These are phyloP conservation scores for Phytophthora pisi DNA, from an alignment of 352 stramenopile species.

Conservation along the genomic window DNA sequence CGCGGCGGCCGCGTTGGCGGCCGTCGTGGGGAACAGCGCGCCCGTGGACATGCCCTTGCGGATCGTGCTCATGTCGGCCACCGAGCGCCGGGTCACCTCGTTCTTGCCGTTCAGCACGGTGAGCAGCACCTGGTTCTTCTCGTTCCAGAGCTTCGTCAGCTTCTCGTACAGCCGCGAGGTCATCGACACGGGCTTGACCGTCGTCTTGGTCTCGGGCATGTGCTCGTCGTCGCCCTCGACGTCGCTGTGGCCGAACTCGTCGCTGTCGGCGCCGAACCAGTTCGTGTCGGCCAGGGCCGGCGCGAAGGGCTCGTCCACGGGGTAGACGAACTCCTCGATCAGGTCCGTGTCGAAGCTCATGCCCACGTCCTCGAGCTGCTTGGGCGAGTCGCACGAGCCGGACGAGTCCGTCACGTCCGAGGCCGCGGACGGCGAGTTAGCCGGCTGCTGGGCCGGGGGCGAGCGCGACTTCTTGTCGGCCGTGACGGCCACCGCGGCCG, in stretches of 20 bases:
- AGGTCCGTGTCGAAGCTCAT: constrained; percentile 67
- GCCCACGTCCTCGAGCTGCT: constrained; percentile 51
- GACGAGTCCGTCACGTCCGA: constrained; percentile 77
- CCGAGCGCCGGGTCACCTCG: constrained; percentile 67
- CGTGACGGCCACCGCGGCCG: constrained; percentile 37
- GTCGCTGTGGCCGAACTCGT: constrained; percentile 66
- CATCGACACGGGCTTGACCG: constrained; percentile 53
- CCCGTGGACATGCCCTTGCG: constrained; percentile 68
- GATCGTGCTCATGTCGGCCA: constrained; percentile 86
- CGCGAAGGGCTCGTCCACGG: constrained; percentile 79
- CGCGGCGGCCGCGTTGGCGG: constrained; percentile 29
- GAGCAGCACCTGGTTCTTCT: constrained; percentile 87
- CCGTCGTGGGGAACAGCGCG: constrained; percentile 67
- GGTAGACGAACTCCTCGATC: constrained; percentile 85
- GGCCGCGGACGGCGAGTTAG: constrained; percentile 61
- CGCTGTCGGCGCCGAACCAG: constrained; percentile 62
- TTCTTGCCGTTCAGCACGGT: constrained; percentile 78
- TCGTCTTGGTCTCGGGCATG: constrained; percentile 31
- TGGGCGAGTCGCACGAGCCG: constrained; percentile 59
- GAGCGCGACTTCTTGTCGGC: constrained; percentile 39
- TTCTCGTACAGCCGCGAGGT: constrained; percentile 79
- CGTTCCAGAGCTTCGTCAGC: constrained; percentile 80
- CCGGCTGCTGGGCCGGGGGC: constrained; percentile 15
- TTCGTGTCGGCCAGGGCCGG: constrained; percentile 60
- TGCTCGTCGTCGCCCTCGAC: constrained; percentile 54